These are phyloP conservation scores for Ceratocystis colombiana DNA, from an alignment of 2,329 filamentous ascomycete species.

Conservation along the genomic window DNA sequence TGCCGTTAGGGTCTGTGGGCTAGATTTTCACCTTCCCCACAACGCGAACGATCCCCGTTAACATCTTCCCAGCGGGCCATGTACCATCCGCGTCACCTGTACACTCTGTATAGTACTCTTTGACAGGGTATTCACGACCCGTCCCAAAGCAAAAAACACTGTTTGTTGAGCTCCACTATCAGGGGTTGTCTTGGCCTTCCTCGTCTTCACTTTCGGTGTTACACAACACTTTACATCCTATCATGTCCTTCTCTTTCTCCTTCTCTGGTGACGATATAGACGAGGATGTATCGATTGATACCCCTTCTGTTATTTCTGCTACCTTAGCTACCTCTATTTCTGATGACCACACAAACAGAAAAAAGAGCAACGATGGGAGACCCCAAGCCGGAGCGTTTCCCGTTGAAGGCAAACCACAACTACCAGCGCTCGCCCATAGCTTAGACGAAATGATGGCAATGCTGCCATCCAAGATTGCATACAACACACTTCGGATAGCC, in stretches of 20 bases:
- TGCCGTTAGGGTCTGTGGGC: slow-evolving; percentile 5
- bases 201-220: neutral
- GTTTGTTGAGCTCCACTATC: neutral
- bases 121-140: neutral
- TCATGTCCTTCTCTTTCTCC: slow-evolving; percentile 49
- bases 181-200: neutral
- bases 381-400: slow-evolving; percentile 45
- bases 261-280: slow-evolving; percentile 58
- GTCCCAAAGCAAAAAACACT: neutral
- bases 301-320: slow-evolving; percentile 24
- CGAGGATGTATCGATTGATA: slow-evolving; percentile 33
- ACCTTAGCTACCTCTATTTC: slow-evolving; percentile 18
- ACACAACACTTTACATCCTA: slow-evolving; percentile 8
- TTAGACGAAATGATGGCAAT: slow-evolving; percentile 43
- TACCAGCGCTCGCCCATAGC: slow-evolving; percentile 45
- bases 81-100: too few relatives aligned
- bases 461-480: slow-evolving; percentile 66
- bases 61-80: neutral
- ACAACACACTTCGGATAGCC: slow-evolving; percentile 49
- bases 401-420: slow-evolving; percentile 49
- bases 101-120: too few relatives aligned
- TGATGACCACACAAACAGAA: slow-evolving; percentile 23
- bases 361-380: slow-evolving; percentile 27
- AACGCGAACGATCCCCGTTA: neutral
- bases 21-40: slow-evolving; percentile 8